Base-by-base conservation (phyloP, 108 stramenopile genomes). In the Skeletonema grethae region DNA sequence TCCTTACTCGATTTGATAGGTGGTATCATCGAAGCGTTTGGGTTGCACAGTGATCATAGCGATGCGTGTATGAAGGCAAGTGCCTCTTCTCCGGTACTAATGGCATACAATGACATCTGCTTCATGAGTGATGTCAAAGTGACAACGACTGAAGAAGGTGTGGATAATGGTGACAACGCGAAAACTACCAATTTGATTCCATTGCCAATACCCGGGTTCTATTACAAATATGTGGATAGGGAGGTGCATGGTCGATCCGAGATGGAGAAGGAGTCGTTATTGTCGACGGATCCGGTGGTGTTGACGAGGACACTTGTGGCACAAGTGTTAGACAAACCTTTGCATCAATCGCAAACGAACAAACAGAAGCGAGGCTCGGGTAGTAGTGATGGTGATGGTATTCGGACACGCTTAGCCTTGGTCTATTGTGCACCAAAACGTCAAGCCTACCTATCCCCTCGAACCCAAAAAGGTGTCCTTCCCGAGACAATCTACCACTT, bases 401-500 rank as follows among this genome's bases (percentile, higher is more conserved):
- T 20, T 31, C 70, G 77, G 1, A 63, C 60, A 36, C 65, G 77
- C 18, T 55, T 79, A 2, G 77, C 70, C 1, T 65, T 79, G 15
- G 77, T 79, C 6, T 79, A 72, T 50, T 79, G 77, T 41, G 34
- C 77, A 29, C 77, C 77, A 18, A 79, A 79, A 34, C 77, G 77
- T 29, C 24, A 67, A 41, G 70, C 77, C 16, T 72, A 79, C 29
- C 38, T 72, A 15, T 79, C 77, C 3, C 60, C 70, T 4, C 77
- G 77, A 7, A 79, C 70, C 35, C 66, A 72, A 18, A 58, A 60
- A 4, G 77, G 58, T 12, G 39, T 72, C 16, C 22, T 79, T 24
- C 77, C 77, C 22, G 77, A 79, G 67, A 79, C 77, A 32, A 67
- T 79, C 24, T 79, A 79, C 25, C 77, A 79, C 38, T 79, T 79